These are phyloP conservation scores for Pisolithus marmoratus DNA, from an alignment of 768 basidiomycete species.

Conservation along the genomic window DNA sequence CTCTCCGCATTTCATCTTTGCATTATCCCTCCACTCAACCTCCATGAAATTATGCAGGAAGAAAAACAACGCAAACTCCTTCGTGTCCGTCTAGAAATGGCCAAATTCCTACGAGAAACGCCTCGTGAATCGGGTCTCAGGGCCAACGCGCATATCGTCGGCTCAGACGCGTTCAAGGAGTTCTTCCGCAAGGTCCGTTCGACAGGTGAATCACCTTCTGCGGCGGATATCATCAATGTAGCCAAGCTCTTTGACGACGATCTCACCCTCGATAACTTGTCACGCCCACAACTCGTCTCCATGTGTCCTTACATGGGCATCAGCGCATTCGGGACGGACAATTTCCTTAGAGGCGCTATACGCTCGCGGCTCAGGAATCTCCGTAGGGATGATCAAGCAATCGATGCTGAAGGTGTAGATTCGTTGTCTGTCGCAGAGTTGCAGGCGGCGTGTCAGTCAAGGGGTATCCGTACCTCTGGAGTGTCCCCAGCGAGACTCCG, in stretches of 20 bases:
- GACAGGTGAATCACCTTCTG: slow-evolving; percentile 90
- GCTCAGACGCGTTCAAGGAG: slow-evolving; percentile 95
- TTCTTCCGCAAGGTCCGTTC: slow-evolving; percentile 98
- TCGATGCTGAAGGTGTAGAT: slow-evolving; percentile 84
- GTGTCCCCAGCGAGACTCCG: slow-evolving; percentile 84
- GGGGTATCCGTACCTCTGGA: slow-evolving; percentile 86
- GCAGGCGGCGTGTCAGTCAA: slow-evolving; percentile 87
- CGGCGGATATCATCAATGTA: slow-evolving; percentile 85
- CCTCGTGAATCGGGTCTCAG: slow-evolving; percentile 90
- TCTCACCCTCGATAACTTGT: slow-evolving; percentile 94
- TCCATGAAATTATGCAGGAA: slow-evolving; percentile 48
- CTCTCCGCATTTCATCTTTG: not conserved
- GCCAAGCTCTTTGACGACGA: slow-evolving; percentile 98
- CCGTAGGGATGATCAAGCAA: slow-evolving; percentile 89
- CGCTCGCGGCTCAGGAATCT: slow-evolving; percentile 77
- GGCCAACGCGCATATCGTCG: slow-evolving; percentile 88
- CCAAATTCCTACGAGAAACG: slow-evolving; percentile 98
- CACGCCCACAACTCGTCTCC: slow-evolving; percentile 95
- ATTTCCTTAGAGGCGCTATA: slow-evolving; percentile 91
- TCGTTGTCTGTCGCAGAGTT: slow-evolving; percentile 88
- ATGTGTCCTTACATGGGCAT: slow-evolving; percentile 98
- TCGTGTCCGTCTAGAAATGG: slow-evolving; percentile 94
- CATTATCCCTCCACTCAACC: not conserved
- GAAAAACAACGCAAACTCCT: slow-evolving; percentile 96
- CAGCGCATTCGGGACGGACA: slow-evolving; percentile 98